Conservation (phyloP, 208 protist genomes). For the Leishmania tropica region DNA sequence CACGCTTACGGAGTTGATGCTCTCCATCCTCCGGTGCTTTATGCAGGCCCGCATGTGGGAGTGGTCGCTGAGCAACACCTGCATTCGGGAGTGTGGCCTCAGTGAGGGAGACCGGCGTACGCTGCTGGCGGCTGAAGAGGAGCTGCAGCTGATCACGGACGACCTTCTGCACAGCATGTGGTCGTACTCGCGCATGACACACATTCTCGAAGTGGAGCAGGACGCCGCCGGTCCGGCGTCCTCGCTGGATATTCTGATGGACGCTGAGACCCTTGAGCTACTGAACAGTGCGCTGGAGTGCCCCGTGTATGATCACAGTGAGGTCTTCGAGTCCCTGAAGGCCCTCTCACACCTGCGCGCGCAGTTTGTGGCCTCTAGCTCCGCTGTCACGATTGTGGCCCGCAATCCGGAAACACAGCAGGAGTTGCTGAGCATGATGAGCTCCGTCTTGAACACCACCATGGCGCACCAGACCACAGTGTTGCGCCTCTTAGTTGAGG, state of each 20-base stretch:
- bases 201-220: slow-evolving; percentile 31
- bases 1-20: slow-evolving; percentile 16
- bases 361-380: slow-evolving; percentile 4
- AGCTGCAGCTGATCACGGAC: slow-evolving; percentile 37
- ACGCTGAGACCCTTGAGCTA: slow-evolving; percentile 22
- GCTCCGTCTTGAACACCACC: slow-evolving; percentile 19
- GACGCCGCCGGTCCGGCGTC: slow-evolving; percentile 18
- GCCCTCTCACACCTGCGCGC: slow-evolving; percentile 23
- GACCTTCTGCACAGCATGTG: slow-evolving; percentile 8
- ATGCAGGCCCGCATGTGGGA: slow-evolving; percentile 38
- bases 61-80: slow-evolving; percentile 51
- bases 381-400: neutral
- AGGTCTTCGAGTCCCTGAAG: slow-evolving; percentile 11
- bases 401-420: slow-evolving; percentile 30
- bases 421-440: slow-evolving; percentile 35
- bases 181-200: slow-evolving; percentile 2
- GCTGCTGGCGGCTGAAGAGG: slow-evolving; percentile 29
- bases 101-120: slow-evolving; percentile 23
- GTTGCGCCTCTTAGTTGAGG: slow-evolving; percentile 1
- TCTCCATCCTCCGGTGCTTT: slow-evolving; percentile 31
- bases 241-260: slow-evolving; percentile 34
- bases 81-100: slow-evolving; percentile 35
- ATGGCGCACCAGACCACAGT: slow-evolving; percentile 28
- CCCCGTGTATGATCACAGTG: slow-evolving; percentile 18
- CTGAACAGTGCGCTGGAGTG: slow-evolving; percentile 12